Evolutionary conservation across 2,329 filamentous ascomycete species (phyloP).

Genomic region (Fusarium sp.): DNA sequence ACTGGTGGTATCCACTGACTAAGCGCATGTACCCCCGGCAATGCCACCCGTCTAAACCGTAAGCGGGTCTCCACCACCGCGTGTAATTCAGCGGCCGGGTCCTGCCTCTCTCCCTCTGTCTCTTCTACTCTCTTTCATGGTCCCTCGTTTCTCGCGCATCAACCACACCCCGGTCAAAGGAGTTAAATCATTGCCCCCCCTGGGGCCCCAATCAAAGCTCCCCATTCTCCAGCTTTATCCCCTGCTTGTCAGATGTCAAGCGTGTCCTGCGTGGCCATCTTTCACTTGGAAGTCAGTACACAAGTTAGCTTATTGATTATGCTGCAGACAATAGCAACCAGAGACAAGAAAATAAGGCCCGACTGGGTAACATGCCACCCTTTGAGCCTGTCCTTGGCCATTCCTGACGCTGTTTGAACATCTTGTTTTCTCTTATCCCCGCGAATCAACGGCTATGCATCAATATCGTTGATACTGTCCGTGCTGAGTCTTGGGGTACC

Average conservation of each 20-base stretch:
- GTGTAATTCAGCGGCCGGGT: slow-evolving; percentile 33
- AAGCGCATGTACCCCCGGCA: slow-evolving; percentile 33
- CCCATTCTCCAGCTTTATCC: slow-evolving; percentile 33
- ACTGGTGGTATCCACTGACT: slow-evolving; percentile 31
- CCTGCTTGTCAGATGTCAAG: slow-evolving; percentile 43
- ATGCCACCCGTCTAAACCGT: slow-evolving; percentile 41
- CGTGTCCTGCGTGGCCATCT: slow-evolving; percentile 26
- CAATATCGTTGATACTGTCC: background rate
- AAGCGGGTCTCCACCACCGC: slow-evolving; percentile 35
- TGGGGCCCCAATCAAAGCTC: slow-evolving; percentile 41
- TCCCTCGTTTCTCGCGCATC: background rate
- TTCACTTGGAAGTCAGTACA: slow-evolving; percentile 6
- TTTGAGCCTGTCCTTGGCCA: background rate
- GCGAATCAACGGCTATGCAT: slow-evolving; percentile 34
- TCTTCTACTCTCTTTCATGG: background rate
- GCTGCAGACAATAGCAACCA: slow-evolving; percentile 10
- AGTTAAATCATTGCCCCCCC: slow-evolving; percentile 7
- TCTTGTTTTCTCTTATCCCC: slow-evolving; percentile 12
- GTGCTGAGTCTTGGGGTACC: background rate
- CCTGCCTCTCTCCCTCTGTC: slow-evolving; percentile 18
- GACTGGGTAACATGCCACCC: slow-evolving; percentile 44
- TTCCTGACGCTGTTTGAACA: slow-evolving; percentile 15
- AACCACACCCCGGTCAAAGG: slow-evolving; percentile 9
- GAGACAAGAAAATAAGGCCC: slow-evolving; percentile 44
- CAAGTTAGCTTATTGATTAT: slow-evolving; percentile 27